A percentile compares a stretch with the other conserved stretches of the same genome.
These are phyloP conservation scores for Brassica carinata DNA, from an alignment of 345 rosid species.

Conservation along the genomic window DNA sequence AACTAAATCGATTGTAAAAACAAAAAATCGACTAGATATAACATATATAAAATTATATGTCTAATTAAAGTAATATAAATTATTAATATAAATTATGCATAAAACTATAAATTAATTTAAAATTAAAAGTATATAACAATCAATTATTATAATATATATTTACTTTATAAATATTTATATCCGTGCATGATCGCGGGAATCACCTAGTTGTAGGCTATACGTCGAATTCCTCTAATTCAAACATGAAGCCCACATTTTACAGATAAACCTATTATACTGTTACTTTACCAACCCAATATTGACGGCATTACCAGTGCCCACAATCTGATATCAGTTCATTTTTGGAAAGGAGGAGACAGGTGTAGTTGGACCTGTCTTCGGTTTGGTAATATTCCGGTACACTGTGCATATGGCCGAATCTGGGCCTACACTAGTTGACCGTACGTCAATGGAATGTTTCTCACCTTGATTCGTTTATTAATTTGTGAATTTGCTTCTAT, in stretches of 20 bases:
- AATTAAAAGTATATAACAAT: too few species aligned
- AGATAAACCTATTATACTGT: neutral
- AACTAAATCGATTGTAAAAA: too few species aligned
- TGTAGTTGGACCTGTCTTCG: conserved; percentile 16
- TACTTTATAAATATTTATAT: too few species aligned
- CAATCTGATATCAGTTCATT: neutral
- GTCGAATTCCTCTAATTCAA: neutral
- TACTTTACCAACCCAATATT: conserved; percentile 14
- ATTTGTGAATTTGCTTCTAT: conserved; percentile 14
- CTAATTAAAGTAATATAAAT: too few species aligned
- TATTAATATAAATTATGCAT: too few species aligned
- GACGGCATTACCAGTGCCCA: neutral
- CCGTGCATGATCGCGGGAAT: too few species aligned
- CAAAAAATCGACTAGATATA: too few species aligned
- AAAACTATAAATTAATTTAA: too few species aligned
- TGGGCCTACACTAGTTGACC: conserved; percentile 28
- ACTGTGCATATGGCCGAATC: conserved; percentile 4
- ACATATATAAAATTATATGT: too few species aligned
- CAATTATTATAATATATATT: too few species aligned
- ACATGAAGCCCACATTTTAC: neutral
- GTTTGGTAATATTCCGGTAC: conserved; percentile 35
- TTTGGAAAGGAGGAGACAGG: conserved; percentile 1
- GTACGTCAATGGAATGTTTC: conserved; percentile 6
- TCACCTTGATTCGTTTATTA: conserved; percentile 12
- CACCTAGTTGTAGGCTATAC: neutral